A percentile compares a stretch with the other conserved stretches of the same genome.
phyloP scores from a whole-genome alignment of 2,329 filamentous ascomycete genomes.

The Colletotrichum coccodes region DNA sequence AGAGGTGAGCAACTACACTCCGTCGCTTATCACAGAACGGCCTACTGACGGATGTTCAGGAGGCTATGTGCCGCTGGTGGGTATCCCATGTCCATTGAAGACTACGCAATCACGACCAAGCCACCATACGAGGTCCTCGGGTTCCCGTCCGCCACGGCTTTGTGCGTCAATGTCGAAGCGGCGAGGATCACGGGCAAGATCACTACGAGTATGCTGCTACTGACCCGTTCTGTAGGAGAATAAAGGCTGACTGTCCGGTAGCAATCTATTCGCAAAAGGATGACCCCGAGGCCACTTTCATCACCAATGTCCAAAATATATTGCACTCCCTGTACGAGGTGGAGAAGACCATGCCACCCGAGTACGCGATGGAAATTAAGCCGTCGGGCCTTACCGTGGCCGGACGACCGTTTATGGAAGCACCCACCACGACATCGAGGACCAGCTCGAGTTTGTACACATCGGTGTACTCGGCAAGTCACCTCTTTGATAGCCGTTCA shows the following conservation, averaged over 20 bases:
- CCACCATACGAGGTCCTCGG: slow-evolving; percentile 11
- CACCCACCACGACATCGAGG: neutral
- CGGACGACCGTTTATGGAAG: slow-evolving; percentile 9
- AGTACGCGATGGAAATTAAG: slow-evolving; percentile 14
- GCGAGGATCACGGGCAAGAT: slow-evolving; percentile 23
- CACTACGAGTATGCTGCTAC: neutral
- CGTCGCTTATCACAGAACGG: no score
- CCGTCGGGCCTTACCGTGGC: slow-evolving; percentile 2
- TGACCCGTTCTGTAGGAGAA: fast-evolving
- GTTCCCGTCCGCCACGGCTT: slow-evolving; percentile 13
- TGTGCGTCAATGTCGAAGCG: slow-evolving; percentile 10
- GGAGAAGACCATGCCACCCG: slow-evolving; percentile 15
- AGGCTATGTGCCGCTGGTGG: slow-evolving; percentile 24
- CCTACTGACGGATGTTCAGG: neutral
- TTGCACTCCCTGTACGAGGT: slow-evolving; percentile 18
- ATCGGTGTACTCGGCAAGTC: slow-evolving; percentile 13
- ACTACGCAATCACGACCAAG: slow-evolving; percentile 10
- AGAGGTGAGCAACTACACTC: neutral
- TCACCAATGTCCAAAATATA: slow-evolving; percentile 11
- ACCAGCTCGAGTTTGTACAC: slow-evolving; percentile 16
- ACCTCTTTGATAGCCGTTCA: no score
- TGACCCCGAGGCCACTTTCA: neutral
- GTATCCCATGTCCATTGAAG: slow-evolving; percentile 22
- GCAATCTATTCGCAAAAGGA: slow-evolving; percentile 15
- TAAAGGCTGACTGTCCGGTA: neutral